Evolutionary conservation across 2,329 filamentous ascomycete genomes (phyloP), one percentile per base, ranked within the genome.

Genomic region (Cladobotryum protrusum): DNA sequence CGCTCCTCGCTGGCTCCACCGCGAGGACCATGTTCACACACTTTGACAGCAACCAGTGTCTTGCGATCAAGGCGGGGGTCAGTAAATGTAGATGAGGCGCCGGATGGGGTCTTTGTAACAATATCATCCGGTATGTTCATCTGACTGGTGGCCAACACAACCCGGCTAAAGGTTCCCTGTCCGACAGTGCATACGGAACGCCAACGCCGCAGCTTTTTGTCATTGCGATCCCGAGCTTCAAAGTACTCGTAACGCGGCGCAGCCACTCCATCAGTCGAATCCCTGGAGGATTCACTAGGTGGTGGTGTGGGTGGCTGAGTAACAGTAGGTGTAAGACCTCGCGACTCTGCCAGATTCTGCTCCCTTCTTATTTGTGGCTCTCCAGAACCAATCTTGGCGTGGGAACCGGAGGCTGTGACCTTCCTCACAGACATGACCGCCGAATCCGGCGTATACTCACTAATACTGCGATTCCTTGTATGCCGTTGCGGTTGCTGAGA

Each of bases 121-220:
- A 43, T n/a, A 40, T 53, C 18, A 14, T 53, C 45, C 15, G 48
- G 48, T 13, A 41, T 19, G 19, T 53, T 41, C 37, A 82, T 78
- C 63, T 95, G 83, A 60, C 87, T 89, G 11, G 91, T 95, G 4
- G 91, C 93, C 39, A 99, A 75, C 70, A 95, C 86, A 17, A 99
- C 93, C 61, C 88, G 88, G 65, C 91, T 96, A 67, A 99, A 99
- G 0, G 93, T 96, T 35, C 93, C 93, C 60, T 96, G 89, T 5
- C 93, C 93, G 5, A 99, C 78, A 56, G 85, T 73, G 52, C 87
- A 85, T 36, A 99, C 71, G 12, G 86, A 86, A 57, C 87, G 81
- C 83, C 93, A 99, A 56, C 82, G 77, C 50, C 86, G 82, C 17
- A 82, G 76, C 64, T 91, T 90, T 56, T 81, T 71, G 52, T 89